Evolutionary conservation across 1,139 yeast genomes (phyloP).

Genomic region (Blastobotrys capitulatus): DNA sequence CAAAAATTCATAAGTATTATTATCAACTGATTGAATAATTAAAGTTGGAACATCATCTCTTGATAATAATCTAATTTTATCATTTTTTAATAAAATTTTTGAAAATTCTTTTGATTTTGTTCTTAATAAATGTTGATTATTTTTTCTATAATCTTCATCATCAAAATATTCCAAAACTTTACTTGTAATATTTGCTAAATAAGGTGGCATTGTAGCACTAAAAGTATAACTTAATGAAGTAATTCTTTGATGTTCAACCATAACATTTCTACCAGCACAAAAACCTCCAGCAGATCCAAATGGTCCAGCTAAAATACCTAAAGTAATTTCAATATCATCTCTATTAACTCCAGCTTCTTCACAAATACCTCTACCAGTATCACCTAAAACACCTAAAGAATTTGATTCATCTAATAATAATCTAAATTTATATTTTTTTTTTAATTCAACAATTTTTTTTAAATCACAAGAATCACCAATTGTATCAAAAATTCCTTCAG

Average conservation of each 20-base stretch:
- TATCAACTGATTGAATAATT: conserved; percentile 24
- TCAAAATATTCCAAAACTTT: conserved; percentile 44
- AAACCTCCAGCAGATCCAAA: conserved; percentile 94
- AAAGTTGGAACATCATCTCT: conserved; percentile 56
- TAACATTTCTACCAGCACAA: conserved; percentile 77
- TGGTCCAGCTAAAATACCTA: conserved; percentile 79
- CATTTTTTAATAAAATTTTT: conserved; percentile 34
- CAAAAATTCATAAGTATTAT: conserved; percentile 32
- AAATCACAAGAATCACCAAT: conserved; percentile 78
- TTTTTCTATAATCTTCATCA: conserved; percentile 26
- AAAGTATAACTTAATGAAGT: conserved; percentile 87
- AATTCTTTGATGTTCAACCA: conserved; percentile 90
- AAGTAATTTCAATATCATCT: conserved; percentile 68
- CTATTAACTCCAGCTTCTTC: conserved; percentile 63
- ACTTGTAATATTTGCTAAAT: conserved; percentile 70
- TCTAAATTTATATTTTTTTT: conserved; percentile 76
- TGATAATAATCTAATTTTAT: conserved; percentile 46
- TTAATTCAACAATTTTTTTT: conserved; percentile 64
- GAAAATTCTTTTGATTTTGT: conserved; percentile 36
- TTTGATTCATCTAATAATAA: conserved; percentile 80
- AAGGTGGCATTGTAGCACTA: conserved; percentile 93
- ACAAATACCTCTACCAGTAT: conserved; percentile 76
- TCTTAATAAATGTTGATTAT: conserved; percentile 34
- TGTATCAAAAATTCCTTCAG: conserved; percentile 83
- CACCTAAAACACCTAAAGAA: conserved; percentile 82